phyloP scores from a whole-genome alignment of 768 basidiomycete species.

The Termitomyces sp. region DNA sequence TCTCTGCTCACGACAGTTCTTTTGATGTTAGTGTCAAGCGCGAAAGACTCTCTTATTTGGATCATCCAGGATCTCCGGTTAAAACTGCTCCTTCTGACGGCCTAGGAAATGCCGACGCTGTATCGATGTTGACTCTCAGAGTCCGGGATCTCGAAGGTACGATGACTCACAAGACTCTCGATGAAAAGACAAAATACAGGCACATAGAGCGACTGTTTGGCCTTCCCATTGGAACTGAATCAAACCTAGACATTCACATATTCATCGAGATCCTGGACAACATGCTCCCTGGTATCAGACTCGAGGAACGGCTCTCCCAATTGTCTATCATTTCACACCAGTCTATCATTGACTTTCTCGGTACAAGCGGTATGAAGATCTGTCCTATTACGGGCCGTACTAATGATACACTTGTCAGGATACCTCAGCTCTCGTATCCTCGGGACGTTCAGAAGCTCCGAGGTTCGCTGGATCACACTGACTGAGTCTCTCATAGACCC shows the following conservation, averaged over 20 bases:
- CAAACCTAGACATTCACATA: constrained; percentile 36
- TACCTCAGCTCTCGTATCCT: constrained; percentile 47
- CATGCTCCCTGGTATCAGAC: constrained; percentile 5
- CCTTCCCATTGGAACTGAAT: constrained; percentile 10
- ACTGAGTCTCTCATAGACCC: constrained; percentile 45
- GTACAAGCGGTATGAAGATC: constrained; percentile 30
- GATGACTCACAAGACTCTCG: background rate
- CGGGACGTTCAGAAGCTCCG: constrained; percentile 43
- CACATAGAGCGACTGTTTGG: constrained; percentile 41
- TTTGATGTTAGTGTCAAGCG: constrained; percentile 34
- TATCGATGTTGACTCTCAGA: constrained; percentile 15
- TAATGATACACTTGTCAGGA: constrained; percentile 29
- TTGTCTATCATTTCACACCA: background rate
- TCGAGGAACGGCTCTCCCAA: background rate
- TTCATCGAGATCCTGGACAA: constrained; percentile 29
- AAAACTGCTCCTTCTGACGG: background rate
- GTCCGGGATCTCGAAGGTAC: constrained; percentile 34
- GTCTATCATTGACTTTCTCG: constrained; percentile 38
- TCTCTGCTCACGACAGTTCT: constrained; percentile 2
- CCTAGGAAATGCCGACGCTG: background rate
- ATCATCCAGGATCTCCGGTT: constrained; percentile 8
- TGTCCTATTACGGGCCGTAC: background rate
- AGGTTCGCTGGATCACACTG: constrained; percentile 43
- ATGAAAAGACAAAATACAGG: constrained; percentile 6
- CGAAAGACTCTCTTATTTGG: constrained; percentile 30